Conservation (phyloP, 2,329 filamentous ascomycete species). For the Ustulina deusta region DNA sequence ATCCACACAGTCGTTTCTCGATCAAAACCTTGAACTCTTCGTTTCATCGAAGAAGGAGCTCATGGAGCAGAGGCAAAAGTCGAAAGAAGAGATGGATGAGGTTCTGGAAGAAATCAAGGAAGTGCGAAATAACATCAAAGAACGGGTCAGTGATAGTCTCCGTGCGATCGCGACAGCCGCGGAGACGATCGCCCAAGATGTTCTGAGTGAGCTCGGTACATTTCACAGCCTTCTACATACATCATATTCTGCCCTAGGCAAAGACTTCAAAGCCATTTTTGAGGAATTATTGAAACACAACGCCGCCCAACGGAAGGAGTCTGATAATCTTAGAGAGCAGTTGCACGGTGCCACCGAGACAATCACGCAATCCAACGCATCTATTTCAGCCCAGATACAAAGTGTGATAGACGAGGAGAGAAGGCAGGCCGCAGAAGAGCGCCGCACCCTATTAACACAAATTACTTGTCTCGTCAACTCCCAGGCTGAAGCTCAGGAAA, state of each 20-base stretch:
- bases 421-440: conserved; percentile 76
- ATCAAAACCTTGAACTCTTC: conserved; percentile 76
- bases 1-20: conserved; percentile 75
- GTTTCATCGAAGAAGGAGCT: conserved; percentile 75
- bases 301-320: conserved; percentile 80
- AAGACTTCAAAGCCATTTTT: conserved; percentile 87
- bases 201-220: conserved; percentile 84
- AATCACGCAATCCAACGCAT: conserved; percentile 75
- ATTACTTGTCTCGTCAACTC: conserved; percentile 81
- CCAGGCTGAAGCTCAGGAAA: conserved; percentile 79
- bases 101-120: conserved; percentile 91
- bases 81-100: conserved; percentile 88
- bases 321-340: conserved; percentile 77
- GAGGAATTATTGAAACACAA: conserved; percentile 83
- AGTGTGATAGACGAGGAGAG: conserved; percentile 81
- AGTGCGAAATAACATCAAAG: conserved; percentile 89
- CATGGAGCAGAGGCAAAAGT: conserved; percentile 73
- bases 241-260: conserved; percentile 85
- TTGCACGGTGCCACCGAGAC: conserved; percentile 76
- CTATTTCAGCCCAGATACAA: conserved; percentile 74
- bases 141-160: conserved; percentile 84
- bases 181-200: conserved; percentile 88
- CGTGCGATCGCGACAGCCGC: conserved; percentile 85
- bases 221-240: conserved; percentile 87
- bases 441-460: conserved; percentile 78